Percentiles rank a stretch among this genome's conserved stretches.
Evolutionary conservation across 139 green algal species (phyloP).

Genomic region (Penium margaritaceum): DNA sequence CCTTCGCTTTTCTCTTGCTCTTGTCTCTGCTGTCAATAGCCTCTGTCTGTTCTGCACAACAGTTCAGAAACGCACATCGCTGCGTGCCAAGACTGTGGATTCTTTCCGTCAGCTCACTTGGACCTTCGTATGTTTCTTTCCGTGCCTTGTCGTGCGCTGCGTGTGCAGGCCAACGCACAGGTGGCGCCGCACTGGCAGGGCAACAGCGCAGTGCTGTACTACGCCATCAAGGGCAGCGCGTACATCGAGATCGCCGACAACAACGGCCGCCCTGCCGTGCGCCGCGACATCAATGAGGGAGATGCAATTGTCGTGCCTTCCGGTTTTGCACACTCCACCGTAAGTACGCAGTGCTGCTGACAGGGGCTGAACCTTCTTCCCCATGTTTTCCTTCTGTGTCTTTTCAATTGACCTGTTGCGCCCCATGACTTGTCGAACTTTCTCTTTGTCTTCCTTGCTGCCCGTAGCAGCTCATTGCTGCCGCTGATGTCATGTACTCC

Average conservation of each 20-base stretch:
- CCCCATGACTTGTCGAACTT: too few relatives aligned
- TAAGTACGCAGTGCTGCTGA: too few relatives aligned
- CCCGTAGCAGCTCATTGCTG: too few relatives aligned
- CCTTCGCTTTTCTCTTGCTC: slow-evolving; percentile 1
- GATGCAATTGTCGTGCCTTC: slow-evolving; percentile 22
- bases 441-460: too few relatives aligned
- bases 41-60: not conserved
- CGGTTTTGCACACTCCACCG: not conserved
- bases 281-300: slow-evolving; percentile 22
- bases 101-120: not conserved
- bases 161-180: slow-evolving; percentile 12
- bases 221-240: slow-evolving; percentile 38
- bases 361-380: too few relatives aligned
- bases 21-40: not conserved
- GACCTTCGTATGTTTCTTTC: not conserved
- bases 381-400: too few relatives aligned
- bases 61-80: not conserved
- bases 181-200: slow-evolving; percentile 22
- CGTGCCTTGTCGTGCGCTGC: not conserved
- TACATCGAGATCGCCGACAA: slow-evolving; percentile 23
- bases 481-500: not conserved
- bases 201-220: slow-evolving; percentile 23
- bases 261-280: slow-evolving; percentile 9
- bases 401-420: too few relatives aligned
- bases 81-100: not conserved